Evolutionary conservation across 805 yeast species (phyloP), one percentile per base, ranked within the genome.

Genomic region (Candida rishiriensis): DNA sequence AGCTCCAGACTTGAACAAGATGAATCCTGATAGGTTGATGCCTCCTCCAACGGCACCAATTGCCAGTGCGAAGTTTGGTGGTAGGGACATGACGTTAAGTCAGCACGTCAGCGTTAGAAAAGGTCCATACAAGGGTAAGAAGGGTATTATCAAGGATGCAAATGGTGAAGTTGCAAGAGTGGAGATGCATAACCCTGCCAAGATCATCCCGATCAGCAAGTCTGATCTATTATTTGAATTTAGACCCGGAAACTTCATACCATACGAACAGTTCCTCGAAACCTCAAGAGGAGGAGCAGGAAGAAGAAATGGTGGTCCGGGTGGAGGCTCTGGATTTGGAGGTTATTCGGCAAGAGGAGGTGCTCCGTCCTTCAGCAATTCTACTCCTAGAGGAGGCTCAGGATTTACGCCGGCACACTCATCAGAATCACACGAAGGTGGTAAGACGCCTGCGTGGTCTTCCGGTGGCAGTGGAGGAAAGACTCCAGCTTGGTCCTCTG

Each of bases 111-210:
- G 88, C 51, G 85, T 93, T 39, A 79, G 87, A 33, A 82, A 85
- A 58, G 88, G 97, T n/a, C 93, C 95, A 39, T 88, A 91, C 64
- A 93, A 93, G 68, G 98, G 99, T 38, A 80, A 88, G 54, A 82
- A 84, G 69, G 99, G 99, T 62, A 85, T 88, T 52, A 88, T 93
- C 36, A 85, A 86, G 53, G 98, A 93, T 61, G 88, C 96, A 10
- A 93, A 88, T 56, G 99, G 95, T 50, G 85, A 85, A 12, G 78
- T 76, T 53, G 98, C 97, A 1, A 78, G 97, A 48, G 87, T 93
- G 36, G 99, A 93, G 68, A 75, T 93, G 51, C 98, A 93, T 64
- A 87, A 97, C 26, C 90, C 90, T 53, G 83, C 83, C 60, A 93
- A 91, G 63, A 86, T 85, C 47, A 81, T 90, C 49, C 87, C 91